Evolutionary conservation across 2,329 filamentous ascomycete species (phyloP).

Genomic region (Sporothrix dimorphospora): DNA sequence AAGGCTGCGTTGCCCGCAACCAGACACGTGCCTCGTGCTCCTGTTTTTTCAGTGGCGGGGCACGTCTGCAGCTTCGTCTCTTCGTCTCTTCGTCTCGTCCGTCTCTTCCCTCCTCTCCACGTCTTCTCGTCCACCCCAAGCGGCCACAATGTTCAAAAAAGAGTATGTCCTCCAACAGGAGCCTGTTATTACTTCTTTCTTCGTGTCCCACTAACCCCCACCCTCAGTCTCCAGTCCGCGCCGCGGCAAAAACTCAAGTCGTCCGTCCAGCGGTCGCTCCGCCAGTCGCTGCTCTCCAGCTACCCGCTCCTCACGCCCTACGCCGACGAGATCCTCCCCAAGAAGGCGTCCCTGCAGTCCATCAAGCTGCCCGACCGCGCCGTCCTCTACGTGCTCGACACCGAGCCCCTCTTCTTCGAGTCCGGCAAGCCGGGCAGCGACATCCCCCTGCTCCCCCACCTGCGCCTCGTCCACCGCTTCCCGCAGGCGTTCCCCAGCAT

Average conservation of each 20-base stretch:
- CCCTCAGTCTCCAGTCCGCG: constrained; percentile 67
- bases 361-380: constrained; percentile 93
- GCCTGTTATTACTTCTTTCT: too few relatives aligned
- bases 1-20: constrained; percentile 10
- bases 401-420: constrained; percentile 87
- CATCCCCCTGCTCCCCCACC: constrained; percentile 76
- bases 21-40: constrained; percentile 19
- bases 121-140: constrained; percentile 5
- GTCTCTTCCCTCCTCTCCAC: neutral
- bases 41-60: constrained; percentile 27
- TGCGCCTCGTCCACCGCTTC: constrained; percentile 87
- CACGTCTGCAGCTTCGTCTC: neutral
- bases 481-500: constrained; percentile 81
- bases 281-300: constrained; percentile 77
- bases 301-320: constrained; percentile 84
- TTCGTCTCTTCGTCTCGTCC: too few relatives aligned
- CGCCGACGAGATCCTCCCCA: constrained; percentile 93
- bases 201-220: neutral
- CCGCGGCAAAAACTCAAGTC: constrained; percentile 98
- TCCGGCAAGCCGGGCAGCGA: constrained; percentile 53
- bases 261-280: constrained; percentile 85
- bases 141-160: constrained; percentile 80
- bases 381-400: constrained; percentile 82
- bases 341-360: constrained; percentile 86
- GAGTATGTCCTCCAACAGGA: constrained; percentile 72